phyloP scores from a whole-genome alignment of 768 basidiomycete species.

The Pilatotrama ljubarskyi region DNA sequence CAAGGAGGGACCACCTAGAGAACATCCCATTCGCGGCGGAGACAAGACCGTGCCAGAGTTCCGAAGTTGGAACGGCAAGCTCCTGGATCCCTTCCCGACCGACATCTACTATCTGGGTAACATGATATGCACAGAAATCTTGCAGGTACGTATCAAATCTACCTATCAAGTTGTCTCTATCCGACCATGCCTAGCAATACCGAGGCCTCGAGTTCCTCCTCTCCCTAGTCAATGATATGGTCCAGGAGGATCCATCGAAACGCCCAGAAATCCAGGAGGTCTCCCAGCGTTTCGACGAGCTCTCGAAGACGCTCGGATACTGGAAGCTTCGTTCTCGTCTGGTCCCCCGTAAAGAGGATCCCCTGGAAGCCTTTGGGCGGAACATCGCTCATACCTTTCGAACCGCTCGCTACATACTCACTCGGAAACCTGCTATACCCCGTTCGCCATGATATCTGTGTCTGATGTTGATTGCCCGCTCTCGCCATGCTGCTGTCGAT shows the following conservation, averaged over 20 bases:
- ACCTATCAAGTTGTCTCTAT: background rate
- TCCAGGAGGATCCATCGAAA: too few relatives aligned
- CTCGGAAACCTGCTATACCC: background rate
- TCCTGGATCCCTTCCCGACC: slow-evolving; percentile 20
- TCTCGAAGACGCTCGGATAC: background rate
- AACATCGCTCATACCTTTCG: background rate
- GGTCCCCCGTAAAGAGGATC: background rate
- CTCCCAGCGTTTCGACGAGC: background rate
- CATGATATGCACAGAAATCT: slow-evolving; percentile 13
- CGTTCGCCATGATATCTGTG: too few relatives aligned
- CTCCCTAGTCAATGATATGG: too few relatives aligned
- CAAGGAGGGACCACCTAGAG: slow-evolving; percentile 13
- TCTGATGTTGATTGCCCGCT: too few relatives aligned
- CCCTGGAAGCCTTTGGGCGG: background rate
- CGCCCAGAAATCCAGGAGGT: background rate
- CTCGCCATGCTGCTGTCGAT: too few relatives aligned
- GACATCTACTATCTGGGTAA: slow-evolving; percentile 29
- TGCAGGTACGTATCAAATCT: slow-evolving; percentile 6
- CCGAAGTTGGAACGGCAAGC: background rate
- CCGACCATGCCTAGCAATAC: too few relatives aligned
- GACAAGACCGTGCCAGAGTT: slow-evolving; percentile 27
- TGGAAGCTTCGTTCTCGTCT: slow-evolving; percentile 7
- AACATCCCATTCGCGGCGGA: slow-evolving; percentile 12
- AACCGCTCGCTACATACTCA: background rate
- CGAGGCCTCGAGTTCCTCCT: too few relatives aligned